A percentile compares a stretch with the other conserved stretches of the same genome.
Conservation (phyloP, 192 early-diverging fungal genomes). For the Rhizoclosmatium globosum region DNA sequence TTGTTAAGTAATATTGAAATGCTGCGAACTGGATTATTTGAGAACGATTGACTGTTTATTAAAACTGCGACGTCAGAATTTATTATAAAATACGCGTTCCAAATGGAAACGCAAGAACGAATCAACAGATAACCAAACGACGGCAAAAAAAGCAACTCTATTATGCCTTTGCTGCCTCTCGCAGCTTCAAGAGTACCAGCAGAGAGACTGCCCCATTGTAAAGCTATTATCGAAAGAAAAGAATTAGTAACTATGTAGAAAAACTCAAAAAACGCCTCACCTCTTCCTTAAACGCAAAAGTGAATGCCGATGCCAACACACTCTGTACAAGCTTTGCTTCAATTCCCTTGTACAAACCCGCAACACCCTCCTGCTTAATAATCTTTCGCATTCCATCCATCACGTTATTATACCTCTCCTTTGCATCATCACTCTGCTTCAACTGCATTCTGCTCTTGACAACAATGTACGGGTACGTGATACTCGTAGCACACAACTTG, state of each 20-base stretch:
- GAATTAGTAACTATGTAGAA: constrained; percentile 6
- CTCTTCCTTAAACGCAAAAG: constrained; percentile 87
- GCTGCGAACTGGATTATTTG: too few species aligned
- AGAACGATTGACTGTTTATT: too few species aligned
- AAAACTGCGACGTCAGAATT: too few species aligned
- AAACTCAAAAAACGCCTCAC: constrained; percentile 14
- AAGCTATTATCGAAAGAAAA: constrained; percentile 24
- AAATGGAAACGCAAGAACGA: too few species aligned
- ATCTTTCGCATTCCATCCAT: constrained; percentile 93
- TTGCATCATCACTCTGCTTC: constrained; percentile 78
- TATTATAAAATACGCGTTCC: too few species aligned
- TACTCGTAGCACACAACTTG: constrained; percentile 92
- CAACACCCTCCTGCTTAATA: constrained; percentile 86
- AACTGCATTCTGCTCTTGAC: constrained; percentile 99
- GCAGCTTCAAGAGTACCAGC: constrained; percentile 51
- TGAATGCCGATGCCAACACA: constrained; percentile 93
- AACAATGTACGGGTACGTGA: constrained; percentile 99
- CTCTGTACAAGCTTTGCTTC: constrained; percentile 95
- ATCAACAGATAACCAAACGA: not conserved
- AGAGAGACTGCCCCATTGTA: constrained; percentile 50
- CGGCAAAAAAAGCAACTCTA: not conserved
- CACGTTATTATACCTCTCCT: constrained; percentile 79
- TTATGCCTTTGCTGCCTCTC: constrained; percentile 40
- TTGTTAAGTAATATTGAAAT: too few species aligned
- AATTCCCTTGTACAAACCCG: constrained; percentile 77